These are phyloP conservation scores for Penicillium brevicompactum DNA, from an alignment of 2,329 filamentous ascomycete species.

Conservation along the genomic window DNA sequence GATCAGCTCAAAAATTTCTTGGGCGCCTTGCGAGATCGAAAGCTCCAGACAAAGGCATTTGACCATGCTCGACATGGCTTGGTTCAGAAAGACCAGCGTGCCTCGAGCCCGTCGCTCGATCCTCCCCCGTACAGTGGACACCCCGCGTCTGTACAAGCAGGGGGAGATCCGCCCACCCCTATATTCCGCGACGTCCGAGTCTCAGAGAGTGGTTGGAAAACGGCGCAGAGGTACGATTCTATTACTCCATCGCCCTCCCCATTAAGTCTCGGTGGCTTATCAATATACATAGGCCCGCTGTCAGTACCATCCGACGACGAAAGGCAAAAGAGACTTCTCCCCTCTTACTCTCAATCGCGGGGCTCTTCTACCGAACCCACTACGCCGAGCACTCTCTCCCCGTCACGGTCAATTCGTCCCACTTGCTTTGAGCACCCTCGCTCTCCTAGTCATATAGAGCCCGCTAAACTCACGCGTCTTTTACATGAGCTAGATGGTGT, in stretches of 20 bases:
- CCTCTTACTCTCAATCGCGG: slow-evolving; percentile 14
- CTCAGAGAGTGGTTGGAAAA: slow-evolving; percentile 15
- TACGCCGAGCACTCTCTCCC: slow-evolving; percentile 17
- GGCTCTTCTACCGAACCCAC: slow-evolving; percentile 22
- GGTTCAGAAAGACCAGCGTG: slow-evolving; percentile 17
- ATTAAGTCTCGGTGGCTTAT: slow-evolving; percentile 14
- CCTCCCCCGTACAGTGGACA: slow-evolving; percentile 20
- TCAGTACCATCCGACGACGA: slow-evolving; percentile 13
- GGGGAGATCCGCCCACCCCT: background rate
- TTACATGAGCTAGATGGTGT: slow-evolving; percentile 16
- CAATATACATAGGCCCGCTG: slow-evolving; percentile 15
- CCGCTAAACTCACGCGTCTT: slow-evolving; percentile 13
- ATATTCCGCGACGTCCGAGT: slow-evolving; percentile 1
- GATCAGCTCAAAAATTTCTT: slow-evolving; percentile 14
- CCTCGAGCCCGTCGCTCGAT: slow-evolving; percentile 15
- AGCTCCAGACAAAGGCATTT: slow-evolving; percentile 15
- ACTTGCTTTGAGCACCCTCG: slow-evolving; percentile 17
- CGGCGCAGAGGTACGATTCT: slow-evolving; percentile 21
- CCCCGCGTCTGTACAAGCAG: background rate
- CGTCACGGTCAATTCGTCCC: slow-evolving; percentile 17
- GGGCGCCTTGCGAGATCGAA: slow-evolving; percentile 11
- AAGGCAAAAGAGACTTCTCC: slow-evolving; percentile 16
- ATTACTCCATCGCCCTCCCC: slow-evolving; percentile 12
- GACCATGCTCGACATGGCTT: slow-evolving; percentile 16
- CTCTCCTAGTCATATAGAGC: slow-evolving; percentile 10